Evolutionary conservation across 2,329 filamentous ascomycete species (phyloP).

Genomic region (Chaetomium globosum): DNA sequence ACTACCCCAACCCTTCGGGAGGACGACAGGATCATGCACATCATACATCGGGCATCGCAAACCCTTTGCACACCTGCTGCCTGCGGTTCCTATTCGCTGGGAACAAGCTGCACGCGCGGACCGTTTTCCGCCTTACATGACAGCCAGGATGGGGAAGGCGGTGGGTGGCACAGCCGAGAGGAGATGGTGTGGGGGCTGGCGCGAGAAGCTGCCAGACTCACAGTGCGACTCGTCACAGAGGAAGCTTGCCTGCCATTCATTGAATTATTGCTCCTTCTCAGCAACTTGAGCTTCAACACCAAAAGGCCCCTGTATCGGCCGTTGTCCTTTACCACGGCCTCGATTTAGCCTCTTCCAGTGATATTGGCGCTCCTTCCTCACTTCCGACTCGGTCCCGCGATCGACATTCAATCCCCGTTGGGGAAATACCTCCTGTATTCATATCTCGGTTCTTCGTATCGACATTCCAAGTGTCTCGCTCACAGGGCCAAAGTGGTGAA

Average conservation of each 20-base stretch:
- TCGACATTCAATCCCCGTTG: not conserved
- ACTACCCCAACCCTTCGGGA: constrained; percentile 28
- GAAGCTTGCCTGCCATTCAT: too few species aligned
- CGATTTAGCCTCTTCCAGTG: constrained; percentile 22
- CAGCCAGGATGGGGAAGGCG: constrained; percentile 34
- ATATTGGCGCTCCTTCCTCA: constrained; percentile 4
- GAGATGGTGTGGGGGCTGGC: constrained; percentile 20
- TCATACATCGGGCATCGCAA: constrained; percentile 37
- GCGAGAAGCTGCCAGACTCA: constrained; percentile 4
- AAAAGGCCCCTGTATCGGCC: not conserved
- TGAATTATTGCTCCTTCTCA: not conserved
- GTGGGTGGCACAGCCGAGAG: constrained; percentile 29
- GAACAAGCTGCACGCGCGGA: constrained; percentile 42
- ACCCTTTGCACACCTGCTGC: constrained; percentile 29
- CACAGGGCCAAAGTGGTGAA: not conserved
- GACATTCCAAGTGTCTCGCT: not conserved
- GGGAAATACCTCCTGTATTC: too few species aligned
- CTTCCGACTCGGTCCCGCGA: not conserved
- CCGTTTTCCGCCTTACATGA: constrained; percentile 45
- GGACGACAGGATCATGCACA: constrained; percentile 37
- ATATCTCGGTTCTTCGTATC: not conserved
- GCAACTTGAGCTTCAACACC: not conserved
- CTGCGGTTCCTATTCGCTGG: constrained; percentile 38
- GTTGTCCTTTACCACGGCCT: not conserved
- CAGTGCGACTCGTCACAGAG: constrained; percentile 12